phyloP scores from a whole-genome alignment of 2,329 filamentous ascomycete species.

The Botryotinia convoluta region DNA sequence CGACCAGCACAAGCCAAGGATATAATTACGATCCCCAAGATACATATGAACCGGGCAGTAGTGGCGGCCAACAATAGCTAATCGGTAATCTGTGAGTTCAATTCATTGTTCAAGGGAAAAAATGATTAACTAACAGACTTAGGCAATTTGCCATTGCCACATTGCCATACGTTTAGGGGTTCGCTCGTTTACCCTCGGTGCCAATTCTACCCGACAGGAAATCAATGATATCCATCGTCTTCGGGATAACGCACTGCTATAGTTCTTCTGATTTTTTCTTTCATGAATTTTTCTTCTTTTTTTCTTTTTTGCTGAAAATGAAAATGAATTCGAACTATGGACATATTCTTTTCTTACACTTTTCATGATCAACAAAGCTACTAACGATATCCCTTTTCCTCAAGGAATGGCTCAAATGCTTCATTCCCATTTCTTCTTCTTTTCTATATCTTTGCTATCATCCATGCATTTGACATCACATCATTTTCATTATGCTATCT shows the following conservation, averaged over 20 bases:
- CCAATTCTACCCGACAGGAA: background rate
- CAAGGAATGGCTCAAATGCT: background rate
- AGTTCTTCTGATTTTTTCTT: background rate
- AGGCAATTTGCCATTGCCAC: background rate
- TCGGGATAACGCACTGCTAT: background rate
- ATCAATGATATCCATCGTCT: background rate
- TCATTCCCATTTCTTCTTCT: background rate
- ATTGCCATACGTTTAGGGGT: conserved; percentile 3
- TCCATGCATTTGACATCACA: too few relatives aligned
- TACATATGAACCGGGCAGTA: background rate
- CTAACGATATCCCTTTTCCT: background rate
- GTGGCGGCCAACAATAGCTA: background rate
- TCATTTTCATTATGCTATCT: background rate
- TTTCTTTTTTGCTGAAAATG: background rate
- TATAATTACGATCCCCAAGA: background rate
- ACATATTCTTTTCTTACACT: background rate
- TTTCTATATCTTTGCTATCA: too few relatives aligned
- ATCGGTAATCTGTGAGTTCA: background rate
- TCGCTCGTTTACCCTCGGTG: background rate
- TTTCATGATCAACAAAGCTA: background rate
- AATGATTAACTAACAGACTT: background rate
- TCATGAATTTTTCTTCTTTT: background rate
- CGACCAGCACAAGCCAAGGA: background rate
- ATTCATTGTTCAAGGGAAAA: background rate
- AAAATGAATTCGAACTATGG: background rate